Percentiles rank a stretch among this genome's conserved stretches.
These are phyloP conservation scores for Diaporthe helianthi DNA, from an alignment of 2,329 filamentous ascomycete genomes.

Conservation along the genomic window DNA sequence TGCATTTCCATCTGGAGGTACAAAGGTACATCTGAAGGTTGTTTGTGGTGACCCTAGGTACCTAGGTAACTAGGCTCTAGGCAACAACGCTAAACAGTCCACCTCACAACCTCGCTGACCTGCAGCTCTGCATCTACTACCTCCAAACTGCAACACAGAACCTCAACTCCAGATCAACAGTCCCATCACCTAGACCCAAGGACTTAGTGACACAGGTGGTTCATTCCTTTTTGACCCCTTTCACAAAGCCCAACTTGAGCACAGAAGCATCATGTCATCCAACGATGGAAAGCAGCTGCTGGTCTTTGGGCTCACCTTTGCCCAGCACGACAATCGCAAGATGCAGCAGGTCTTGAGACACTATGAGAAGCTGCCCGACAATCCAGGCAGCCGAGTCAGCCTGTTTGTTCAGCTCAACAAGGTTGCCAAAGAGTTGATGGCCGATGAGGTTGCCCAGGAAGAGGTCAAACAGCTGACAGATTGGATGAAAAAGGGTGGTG, in stretches of 20 bases:
- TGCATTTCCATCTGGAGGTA: not conserved
- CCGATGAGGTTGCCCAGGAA: not conserved
- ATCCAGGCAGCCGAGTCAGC: constrained; percentile 21
- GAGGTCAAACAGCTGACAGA: constrained; percentile 21
- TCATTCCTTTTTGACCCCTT: not conserved
- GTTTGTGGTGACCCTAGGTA: constrained; percentile 8
- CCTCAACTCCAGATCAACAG: not conserved
- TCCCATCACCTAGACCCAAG: no score
- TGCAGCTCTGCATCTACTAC: not conserved
- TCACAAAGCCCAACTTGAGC: no score
- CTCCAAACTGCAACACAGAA: not conserved
- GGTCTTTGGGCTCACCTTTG: constrained; percentile 32
- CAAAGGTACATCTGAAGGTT: not conserved
- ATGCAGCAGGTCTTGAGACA: constrained; percentile 34
- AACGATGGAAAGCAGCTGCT: constrained; percentile 33
- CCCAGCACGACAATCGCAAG: constrained; percentile 32
- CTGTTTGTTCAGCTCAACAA: constrained; percentile 33
- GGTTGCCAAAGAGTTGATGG: constrained; percentile 26
- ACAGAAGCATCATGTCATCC: constrained; percentile 9
- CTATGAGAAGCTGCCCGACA: constrained; percentile 25
- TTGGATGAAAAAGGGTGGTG: constrained; percentile 32
- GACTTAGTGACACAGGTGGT: not conserved
- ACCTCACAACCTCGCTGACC: constrained; percentile 2
- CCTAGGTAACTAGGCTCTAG: not conserved
- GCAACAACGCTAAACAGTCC: constrained; percentile 23